phyloP scores from a whole-genome alignment of 1,139 yeast species.

The Geotrichum klebahnii region DNA sequence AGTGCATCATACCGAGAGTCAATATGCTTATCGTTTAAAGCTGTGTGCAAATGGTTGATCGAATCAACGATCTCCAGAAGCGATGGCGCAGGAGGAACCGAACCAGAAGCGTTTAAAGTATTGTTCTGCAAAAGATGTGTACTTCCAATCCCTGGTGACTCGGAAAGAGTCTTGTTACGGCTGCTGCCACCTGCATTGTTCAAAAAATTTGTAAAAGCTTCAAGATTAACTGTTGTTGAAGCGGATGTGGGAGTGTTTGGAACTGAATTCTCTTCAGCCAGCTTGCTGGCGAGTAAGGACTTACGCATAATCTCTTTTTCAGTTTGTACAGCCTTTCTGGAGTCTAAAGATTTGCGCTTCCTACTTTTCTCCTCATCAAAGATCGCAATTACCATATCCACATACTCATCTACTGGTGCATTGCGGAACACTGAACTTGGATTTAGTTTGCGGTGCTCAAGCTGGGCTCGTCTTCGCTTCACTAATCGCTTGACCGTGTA shows the following conservation, averaged over 20 bases:
- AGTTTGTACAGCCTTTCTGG: background rate
- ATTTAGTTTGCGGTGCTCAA: constrained; percentile 4
- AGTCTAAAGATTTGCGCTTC: constrained; percentile 4
- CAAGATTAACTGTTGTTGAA: background rate
- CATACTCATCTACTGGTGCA: constrained; percentile 4
- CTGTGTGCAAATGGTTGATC: constrained; percentile 1
- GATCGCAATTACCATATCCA: constrained; percentile 9
- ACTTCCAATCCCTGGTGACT: background rate
- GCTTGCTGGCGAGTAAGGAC: constrained; percentile 4
- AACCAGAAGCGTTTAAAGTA: background rate
- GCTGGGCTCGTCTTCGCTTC: constrained; percentile 6
- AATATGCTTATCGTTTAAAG: background rate
- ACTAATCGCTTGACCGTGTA: constrained; percentile 18
- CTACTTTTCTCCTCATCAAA: constrained; percentile 11
- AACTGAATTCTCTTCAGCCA: background rate
- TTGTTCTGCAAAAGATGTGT: background rate
- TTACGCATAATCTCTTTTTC: constrained; percentile 8
- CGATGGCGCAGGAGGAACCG: background rate
- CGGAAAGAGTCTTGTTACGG: background rate
- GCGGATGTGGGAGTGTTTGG: background rate
- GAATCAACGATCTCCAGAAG: constrained; percentile 5
- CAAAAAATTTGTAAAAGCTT: constrained; percentile 6
- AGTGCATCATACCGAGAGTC: constrained; percentile 1
- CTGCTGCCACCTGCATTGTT: background rate
- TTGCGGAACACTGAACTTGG: constrained; percentile 9